Base-by-base conservation (phyloP, 805 yeast genomes). In the Saturnispora ahearnii region DNA sequence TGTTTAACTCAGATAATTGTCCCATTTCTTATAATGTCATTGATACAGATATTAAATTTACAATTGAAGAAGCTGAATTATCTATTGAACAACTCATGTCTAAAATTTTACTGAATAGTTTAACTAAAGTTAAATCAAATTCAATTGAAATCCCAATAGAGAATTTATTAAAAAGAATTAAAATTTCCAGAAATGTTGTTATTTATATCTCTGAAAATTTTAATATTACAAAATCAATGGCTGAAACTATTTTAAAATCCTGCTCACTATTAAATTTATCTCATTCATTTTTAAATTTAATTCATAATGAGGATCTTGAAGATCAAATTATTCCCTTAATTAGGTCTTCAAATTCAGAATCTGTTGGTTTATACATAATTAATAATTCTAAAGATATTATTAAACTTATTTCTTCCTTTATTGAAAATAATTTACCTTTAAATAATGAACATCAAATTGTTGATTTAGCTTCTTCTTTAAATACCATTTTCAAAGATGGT, bases 91-190 rank as follows among this genome's bases (percentile, higher is more conserved):
- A 66, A 5, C 74, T 86, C 3, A 66, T 78, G 2, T 59, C 69
- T 12, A 90, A 84, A 52, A 73, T 90, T 9, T 59, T 84, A 30
- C 59, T 65, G 18, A 78, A 87, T 4, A 66, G 68, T 1, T 79
- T 87, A 0, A 65, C 70, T 55, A 66, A 83, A 18, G 81, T 87
- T 3, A 70, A 77, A 3, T 64, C 73, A 40, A 64, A 75, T 10
- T 26, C 28, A 10, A 31, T 18, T 15, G 44, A 46, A 33, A 73
- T 81, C 1, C 72, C 82, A 2, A 57, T 81, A 10, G 70, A 66
- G 8, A 82, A 78, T 51, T 67, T 87, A 34, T 64, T 62, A 4
- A 63, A 74, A 48, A 76, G 95, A 47, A 64, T 71, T 3, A 59
- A 65, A 5, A 30, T 56, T 0, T 28, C 60, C 18, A 45, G 33